Evolutionary conservation across 2,329 filamentous ascomycete genomes (phyloP), one percentile per base, ranked within the genome.

Genomic region (Elsinoe perseae): DNA sequence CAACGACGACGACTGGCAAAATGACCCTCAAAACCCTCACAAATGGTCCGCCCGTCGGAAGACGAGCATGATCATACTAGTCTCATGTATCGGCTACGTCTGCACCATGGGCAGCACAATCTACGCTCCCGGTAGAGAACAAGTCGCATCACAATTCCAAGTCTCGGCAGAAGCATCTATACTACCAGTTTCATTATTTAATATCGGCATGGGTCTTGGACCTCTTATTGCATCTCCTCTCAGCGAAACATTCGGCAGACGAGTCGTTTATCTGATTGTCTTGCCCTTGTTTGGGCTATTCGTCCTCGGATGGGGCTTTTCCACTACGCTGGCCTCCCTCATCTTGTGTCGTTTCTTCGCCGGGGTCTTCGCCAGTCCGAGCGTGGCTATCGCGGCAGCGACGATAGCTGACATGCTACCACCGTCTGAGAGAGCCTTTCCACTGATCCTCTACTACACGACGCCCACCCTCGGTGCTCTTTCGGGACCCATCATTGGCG

Each of bases 221-320:
- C 83, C 83, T 5, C 69, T 84, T 50, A 59, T 83, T 12, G 79
- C 78, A 8, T 80, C 81, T 0, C 83, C 82, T 0, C 63, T 84
- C 0, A 82, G 78, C 50, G 83, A 86, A 64, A 77, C 73, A 0
- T 68, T 79, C 30, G 83, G 83, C 1, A 72, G 83, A 1, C 72
- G 75, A 20, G 68, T 75, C 2, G 73, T 84, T 23, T 84, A 81
- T 64, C 56, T 76, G 1, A 71, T 76, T 48, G 71, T 75, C 58
- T 73, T 75, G 56, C 67, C 71, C 25, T 65, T 78, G 8, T 70
- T 77, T 34, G 75, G 75, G 66, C 69, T 77, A 10, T 77, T 77
- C 58, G 75, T 75, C 44, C 76, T 74, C 56, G 57, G 53, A 12
- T 56, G 36, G 38, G 53, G 36, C 14, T 44, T 56, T 20, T 44